Conservation (phyloP, 2,329 filamentous ascomycete species). For the Lomentospora prolificans region DNA sequence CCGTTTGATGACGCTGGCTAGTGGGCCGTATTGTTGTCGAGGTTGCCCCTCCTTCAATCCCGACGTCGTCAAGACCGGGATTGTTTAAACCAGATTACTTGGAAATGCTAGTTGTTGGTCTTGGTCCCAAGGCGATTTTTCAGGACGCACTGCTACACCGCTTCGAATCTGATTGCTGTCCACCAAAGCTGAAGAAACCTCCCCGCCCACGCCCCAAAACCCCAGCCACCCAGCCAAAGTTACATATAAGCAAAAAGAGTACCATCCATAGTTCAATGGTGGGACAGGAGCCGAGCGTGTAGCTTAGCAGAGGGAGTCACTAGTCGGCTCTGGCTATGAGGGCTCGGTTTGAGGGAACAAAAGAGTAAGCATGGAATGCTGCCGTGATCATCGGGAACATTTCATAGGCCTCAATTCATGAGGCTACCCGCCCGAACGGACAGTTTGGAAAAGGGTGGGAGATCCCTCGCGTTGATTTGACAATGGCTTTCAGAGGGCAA, state of each 20-base stretch:
- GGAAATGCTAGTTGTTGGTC: too few species aligned
- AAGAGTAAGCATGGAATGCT: too few species aligned
- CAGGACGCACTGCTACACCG: neutral
- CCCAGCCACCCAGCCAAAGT: too few species aligned
- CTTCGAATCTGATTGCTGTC: too few species aligned
- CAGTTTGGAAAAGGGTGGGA: constrained; percentile 19
- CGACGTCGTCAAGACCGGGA: neutral
- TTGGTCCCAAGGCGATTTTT: too few species aligned
- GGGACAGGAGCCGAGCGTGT: neutral
- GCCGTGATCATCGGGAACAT: too few species aligned
- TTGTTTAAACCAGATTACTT: neutral
- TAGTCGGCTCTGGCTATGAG: neutral
- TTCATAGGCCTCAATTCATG: neutral
- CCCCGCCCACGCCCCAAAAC: too few species aligned
- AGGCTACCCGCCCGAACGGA: constrained; percentile 14
- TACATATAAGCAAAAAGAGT: too few species aligned
- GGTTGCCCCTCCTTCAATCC: too few species aligned
- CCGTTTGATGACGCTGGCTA: neutral
- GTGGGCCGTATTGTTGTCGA: too few species aligned
- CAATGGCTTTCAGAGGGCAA: constrained; percentile 19
- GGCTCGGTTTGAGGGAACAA: neutral
- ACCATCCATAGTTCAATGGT: too few species aligned
- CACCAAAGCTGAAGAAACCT: too few species aligned
- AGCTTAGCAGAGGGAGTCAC: neutral
- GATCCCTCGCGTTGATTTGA: constrained; percentile 20